Conservation (phyloP, 176 grass and related monocot genomes). For the Zoysia pacifica region DNA sequence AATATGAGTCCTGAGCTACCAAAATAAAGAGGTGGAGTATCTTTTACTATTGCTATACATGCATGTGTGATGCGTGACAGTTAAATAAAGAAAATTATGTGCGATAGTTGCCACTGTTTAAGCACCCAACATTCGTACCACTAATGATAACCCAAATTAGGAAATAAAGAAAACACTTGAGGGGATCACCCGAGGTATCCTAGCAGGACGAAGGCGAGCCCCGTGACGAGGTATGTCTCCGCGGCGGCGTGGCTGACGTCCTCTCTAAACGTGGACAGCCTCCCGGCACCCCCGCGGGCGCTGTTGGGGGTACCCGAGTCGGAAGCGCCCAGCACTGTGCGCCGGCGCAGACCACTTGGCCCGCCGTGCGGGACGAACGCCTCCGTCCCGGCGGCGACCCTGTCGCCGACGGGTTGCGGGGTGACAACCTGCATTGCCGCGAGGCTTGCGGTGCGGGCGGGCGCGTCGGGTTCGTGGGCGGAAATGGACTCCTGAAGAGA, state of each 20-base stretch:
- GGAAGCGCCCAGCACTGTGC: neutral
- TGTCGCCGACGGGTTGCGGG: neutral
- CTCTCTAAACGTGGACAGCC: constrained; percentile 53
- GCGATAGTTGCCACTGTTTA: too few relatives aligned
- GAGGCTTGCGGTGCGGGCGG: neutral
- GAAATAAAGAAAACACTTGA: neutral
- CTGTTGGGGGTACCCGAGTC: constrained; percentile 16
- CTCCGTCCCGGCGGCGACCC: constrained; percentile 33
- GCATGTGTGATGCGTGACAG: neutral
- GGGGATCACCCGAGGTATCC: constrained; percentile 79
- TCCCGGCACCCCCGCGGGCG: neutral
- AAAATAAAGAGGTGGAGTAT: neutral
- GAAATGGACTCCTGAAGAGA: constrained; percentile 8
- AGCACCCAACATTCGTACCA: neutral
- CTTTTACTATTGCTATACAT: neutral
- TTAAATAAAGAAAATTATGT: too few relatives aligned
- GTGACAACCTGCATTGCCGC: constrained; percentile 22
- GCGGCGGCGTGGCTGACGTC: constrained; percentile 78
- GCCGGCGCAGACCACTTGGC: constrained; percentile 39
- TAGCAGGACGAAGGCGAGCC: constrained; percentile 77
- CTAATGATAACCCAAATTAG: too few relatives aligned
- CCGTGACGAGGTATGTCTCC: constrained; percentile 84
- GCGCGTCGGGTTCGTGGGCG: neutral
- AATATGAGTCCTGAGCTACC: neutral
- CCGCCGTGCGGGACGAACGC: constrained; percentile 19